Conservation (phyloP, 2,329 filamentous ascomycete genomes). For the Colletotrichum viniferum region DNA sequence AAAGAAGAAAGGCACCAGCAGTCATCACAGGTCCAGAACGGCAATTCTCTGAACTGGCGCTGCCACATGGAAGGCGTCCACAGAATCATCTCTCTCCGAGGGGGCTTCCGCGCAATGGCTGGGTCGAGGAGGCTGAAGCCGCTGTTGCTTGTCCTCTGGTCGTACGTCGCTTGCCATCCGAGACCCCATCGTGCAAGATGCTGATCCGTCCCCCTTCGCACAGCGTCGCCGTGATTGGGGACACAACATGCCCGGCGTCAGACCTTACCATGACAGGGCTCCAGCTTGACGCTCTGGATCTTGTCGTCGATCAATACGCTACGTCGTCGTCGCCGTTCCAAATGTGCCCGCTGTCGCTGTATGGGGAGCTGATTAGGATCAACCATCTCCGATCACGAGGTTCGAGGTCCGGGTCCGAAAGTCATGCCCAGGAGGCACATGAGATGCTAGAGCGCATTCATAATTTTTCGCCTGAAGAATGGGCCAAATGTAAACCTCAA, state of each 20-base stretch:
- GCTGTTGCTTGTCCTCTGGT: constrained; percentile 29
- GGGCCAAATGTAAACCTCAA: constrained; percentile 31
- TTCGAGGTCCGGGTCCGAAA: constrained; percentile 16
- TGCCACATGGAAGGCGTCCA: constrained; percentile 37
- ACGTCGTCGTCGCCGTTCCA: constrained; percentile 26
- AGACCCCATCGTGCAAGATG: neutral
- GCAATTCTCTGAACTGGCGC: constrained; percentile 34
- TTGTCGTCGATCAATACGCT: constrained; percentile 26
- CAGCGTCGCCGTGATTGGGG: constrained; percentile 36
- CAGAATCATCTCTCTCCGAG: constrained; percentile 34
- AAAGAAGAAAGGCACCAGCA: neutral
- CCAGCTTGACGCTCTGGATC: constrained; percentile 30
- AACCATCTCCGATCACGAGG: constrained; percentile 36
- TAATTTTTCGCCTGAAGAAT: constrained; percentile 32
- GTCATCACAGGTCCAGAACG: constrained; percentile 34
- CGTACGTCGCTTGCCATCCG: constrained; percentile 25
- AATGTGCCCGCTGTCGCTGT: constrained; percentile 34
- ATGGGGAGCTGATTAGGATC: constrained; percentile 36
- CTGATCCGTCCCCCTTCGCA: constrained; percentile 16
- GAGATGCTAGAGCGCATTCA: constrained; percentile 23
- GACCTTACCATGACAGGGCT: constrained; percentile 28
- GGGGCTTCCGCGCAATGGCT: constrained; percentile 28
- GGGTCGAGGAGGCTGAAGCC: constrained; percentile 23
- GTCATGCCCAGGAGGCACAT: neutral
- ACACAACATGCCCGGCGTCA: constrained; percentile 39